Base-by-base conservation (phyloP, 257 asterid species). In the Orobanche coerulescens region DNA sequence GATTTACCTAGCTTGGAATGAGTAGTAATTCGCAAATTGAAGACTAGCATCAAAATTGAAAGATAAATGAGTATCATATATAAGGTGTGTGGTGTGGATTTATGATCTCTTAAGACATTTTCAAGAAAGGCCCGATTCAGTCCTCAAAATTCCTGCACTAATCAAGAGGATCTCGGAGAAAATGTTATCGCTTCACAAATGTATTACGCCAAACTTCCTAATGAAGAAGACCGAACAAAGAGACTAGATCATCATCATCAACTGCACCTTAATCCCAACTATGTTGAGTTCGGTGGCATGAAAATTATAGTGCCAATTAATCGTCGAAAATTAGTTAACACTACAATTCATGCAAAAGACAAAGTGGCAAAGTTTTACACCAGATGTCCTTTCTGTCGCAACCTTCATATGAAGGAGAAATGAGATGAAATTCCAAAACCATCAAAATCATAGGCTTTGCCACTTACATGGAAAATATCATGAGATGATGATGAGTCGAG, bases 91-190 rank as follows among this genome's bases (percentile, higher is more conserved):
- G 36, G 18, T 60, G 30, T 7, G 36, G 20, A 40, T 34, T 14
- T 51, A 5, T 15, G 36, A 54, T 20, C 58, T 15, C 60, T 9
- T 39, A 20, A 22, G n/a, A 11, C 46, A 31, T 36, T 43, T 33
- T 36, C 46, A 12, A 61, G 40, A 65, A 4, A 30, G 23, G 53
- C 44, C 15, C 12, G 31, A 54, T 15, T 7, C 33, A 48, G 22
- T 10, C 52, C 48, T 36, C 30, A 42, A 60, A 30, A 71, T 56
- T 64, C 39, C 11, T 48, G 19, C 18, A 56, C 34, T 31, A 31
- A 34, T 22, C 26, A 22, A 52, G 31, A 51, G 36, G 36, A 9
- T 19, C 36, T 14, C 39, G 26, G 10, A 52, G 36, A 59, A n/a
- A 20, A 8, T 24, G 25, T 43, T 47, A 37, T 58, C 26, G 47